Base-by-base conservation (phyloP, 1,284 basidiomycete genomes). In the Trichosporon faecale region DNA sequence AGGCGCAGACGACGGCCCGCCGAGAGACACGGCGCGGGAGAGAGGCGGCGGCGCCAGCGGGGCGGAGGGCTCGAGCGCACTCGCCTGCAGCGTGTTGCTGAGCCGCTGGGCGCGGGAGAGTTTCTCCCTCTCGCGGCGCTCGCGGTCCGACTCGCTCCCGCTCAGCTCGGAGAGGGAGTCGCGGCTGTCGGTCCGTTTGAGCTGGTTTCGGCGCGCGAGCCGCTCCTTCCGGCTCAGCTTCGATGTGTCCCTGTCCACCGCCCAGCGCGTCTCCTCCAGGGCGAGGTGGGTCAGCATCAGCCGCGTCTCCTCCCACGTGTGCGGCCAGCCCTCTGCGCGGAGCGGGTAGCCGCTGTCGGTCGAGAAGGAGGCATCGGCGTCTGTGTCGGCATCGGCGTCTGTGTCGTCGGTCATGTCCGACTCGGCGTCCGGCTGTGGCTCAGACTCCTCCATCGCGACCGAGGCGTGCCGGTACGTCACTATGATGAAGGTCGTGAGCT, bases 201-300 rank as follows among this genome's bases (percentile, higher is more conserved):
- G 27, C 25, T 57, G 23, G 52, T 57, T 57, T 3, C 52, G 81
- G 11, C 78, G 75, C 21, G 67, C 68, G n/a, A 72, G 68, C 14
- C 74, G 74, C 66, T 77, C 76, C 49, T 75, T 67, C 11, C 77
- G 66, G 1, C 75, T 75, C 70, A 76, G 40, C 57, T 78, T 78
- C 63, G 75, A n/a, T 70, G 14, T 76, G 16, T 66, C 74, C 2
- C 68, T 27, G 27, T 70, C 74, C 21, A 73, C 74, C 0, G 77
- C 79, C 16, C 76, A 71, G 37, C 77, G 77, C 46, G 77, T 79
- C 9, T 79, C 76, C 7, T 72, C 74, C 57, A 83, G 65, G 0
- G 82, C 83, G 1, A 82, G 72, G 2, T 76, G 69, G 33, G 77
- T 79, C 25, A 84, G 65, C 71, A 76, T 80, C n/a, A 70, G 68